Evolutionary conservation across 441 rosid genomes (phyloP), one percentile per base, ranked within the genome.

Genomic region (Mallotus japonicus): DNA sequence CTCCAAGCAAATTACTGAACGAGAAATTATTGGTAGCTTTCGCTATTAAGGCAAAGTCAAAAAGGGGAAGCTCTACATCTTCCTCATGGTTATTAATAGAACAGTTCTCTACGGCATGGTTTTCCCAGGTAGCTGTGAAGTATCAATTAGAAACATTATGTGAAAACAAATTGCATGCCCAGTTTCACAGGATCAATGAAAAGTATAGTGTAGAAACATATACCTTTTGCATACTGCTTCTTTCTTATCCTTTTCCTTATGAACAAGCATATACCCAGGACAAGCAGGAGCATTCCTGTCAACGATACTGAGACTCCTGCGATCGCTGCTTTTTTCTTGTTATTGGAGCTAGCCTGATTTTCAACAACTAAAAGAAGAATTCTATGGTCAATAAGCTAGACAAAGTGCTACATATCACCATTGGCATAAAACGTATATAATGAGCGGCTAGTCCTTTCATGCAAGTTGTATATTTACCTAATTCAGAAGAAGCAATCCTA

Each of bases 401-500:
- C 10, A 42, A 4, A 42, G 46, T 24, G 28, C 28, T 24, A 42
- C 6, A 42, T 42, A 4, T 42, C 8, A 4, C 1, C 46, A 42
- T 42, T 42, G 8, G 46, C 46, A 42, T 42, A 42, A 5, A 42
- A 42, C 46, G 8, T 42, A 42, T 0, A 42, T 42, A 42, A 4
- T 42, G 7, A 42, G 6, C 3, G 6, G 46, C 46, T 42, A 42
- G 8, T 8, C 8, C 46, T 1, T 42, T 9, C 2, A 24, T 2
- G 10, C 50, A 28, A 10, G 28, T 24, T 22, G n/a, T 15, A 15
- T 1, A 11, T 12, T 28, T 57, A 70, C 65, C 73, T 70, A 58
- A 8, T 46, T 70, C 65, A 15, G 64, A 57, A 20, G 40, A 17
- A 46, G 73, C 65, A 62, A 69, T 57, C 37, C 72, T 56, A 2